Conservation (phyloP, 2,329 filamentous ascomycete species). For the Plenodomus lindquistii region DNA sequence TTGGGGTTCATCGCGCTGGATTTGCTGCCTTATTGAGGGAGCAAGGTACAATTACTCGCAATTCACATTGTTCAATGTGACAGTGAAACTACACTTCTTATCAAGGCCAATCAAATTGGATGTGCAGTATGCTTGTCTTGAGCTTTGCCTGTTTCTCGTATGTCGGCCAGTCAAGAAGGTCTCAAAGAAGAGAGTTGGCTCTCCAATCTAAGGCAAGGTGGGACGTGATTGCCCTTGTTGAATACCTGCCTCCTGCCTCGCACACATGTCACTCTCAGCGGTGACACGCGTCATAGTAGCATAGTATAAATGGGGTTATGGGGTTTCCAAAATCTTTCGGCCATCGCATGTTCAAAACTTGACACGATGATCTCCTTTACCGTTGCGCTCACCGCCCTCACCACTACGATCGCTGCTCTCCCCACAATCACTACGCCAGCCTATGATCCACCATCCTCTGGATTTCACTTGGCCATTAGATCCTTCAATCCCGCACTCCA, state of each 20-base stretch:
- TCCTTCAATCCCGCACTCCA: slow-evolving; percentile 21
- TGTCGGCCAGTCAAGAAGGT: background rate
- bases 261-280: background rate
- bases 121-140: background rate
- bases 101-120: too few species aligned
- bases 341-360: too few species aligned
- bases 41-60: background rate
- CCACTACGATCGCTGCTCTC: background rate
- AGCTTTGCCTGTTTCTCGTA: background rate
- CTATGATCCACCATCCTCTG: slow-evolving; percentile 14
- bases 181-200: too few species aligned
- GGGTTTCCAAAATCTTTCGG: too few species aligned
- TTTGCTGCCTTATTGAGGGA: too few species aligned
- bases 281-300: background rate
- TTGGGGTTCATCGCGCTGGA: too few species aligned
- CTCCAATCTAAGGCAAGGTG: too few species aligned
- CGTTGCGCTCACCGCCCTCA: slow-evolving; percentile 5
- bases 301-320: background rate
- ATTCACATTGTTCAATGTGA: background rate
- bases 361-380: slow-evolving; percentile 7
- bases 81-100: background rate
- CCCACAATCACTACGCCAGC: background rate
- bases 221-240: background rate
- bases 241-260: background rate
- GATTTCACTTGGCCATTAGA: slow-evolving; percentile 27